Evolutionary conservation across 1,284 basidiomycete species (phyloP).

Genomic region (Tilletia caries): DNA sequence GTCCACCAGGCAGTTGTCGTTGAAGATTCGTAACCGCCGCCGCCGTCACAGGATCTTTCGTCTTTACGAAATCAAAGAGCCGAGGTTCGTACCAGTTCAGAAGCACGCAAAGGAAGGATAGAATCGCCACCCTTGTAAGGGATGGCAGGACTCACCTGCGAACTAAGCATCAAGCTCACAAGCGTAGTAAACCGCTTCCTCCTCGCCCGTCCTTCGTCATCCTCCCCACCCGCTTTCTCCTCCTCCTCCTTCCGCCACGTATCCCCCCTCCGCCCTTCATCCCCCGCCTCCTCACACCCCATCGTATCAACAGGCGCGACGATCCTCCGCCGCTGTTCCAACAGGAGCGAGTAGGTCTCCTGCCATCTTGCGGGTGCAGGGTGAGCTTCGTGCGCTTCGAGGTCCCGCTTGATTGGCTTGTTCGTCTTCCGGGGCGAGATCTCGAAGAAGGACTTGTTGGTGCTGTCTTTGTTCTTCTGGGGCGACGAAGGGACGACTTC

Average conservation of each 20-base stretch:
- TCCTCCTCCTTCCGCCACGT: slow-evolving; percentile 22
- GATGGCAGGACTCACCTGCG: slow-evolving; percentile 50
- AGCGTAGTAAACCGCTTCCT: slow-evolving; percentile 78
- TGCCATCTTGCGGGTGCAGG: slow-evolving; percentile 42
- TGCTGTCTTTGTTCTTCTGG: too few relatives aligned
- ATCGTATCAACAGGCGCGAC: slow-evolving; percentile 53
- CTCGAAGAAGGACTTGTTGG: slow-evolving; percentile 22
- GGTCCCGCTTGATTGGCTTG: slow-evolving; percentile 48
- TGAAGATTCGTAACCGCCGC: slow-evolving; percentile 77
- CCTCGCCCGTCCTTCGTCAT: slow-evolving; percentile 55
- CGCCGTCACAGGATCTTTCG: slow-evolving; percentile 71
- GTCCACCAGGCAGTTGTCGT: slow-evolving; percentile 67
- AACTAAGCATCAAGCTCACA: slow-evolving; percentile 89
- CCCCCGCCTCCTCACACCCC: slow-evolving; percentile 51
- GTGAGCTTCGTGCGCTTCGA: slow-evolving; percentile 37
- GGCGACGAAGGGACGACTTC: too few relatives aligned
- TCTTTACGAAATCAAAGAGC: slow-evolving; percentile 57
- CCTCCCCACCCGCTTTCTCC: not conserved
- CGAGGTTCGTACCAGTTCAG: too few relatives aligned
- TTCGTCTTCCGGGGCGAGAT: slow-evolving; percentile 31
- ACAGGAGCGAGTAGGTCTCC: slow-evolving; percentile 30
- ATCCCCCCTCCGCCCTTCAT: slow-evolving; percentile 36
- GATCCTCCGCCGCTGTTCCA: slow-evolving; percentile 37
- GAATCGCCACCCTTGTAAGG: too few relatives aligned
- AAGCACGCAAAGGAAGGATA: not conserved